phyloP scores from a whole-genome alignment of 2,329 filamentous ascomycete genomes.

The Gliomastix tumulicola region DNA sequence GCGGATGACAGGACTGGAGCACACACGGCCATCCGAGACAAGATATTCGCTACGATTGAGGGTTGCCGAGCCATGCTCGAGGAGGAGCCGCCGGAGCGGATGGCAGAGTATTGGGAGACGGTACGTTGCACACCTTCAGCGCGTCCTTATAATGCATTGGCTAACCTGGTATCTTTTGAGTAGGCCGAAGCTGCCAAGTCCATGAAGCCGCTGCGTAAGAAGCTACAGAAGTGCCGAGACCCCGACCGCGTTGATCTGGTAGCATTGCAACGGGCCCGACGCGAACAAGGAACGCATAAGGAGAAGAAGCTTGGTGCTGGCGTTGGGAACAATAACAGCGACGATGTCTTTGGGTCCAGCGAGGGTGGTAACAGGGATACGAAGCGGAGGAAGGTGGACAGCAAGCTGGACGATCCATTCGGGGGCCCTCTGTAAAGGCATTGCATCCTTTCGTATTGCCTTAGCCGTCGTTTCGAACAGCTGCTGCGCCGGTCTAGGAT shows the following conservation, averaged over 20 bases:
- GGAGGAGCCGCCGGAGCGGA: constrained; percentile 48
- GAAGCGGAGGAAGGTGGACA: constrained; percentile 38
- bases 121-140: too few species aligned
- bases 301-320: constrained; percentile 31
- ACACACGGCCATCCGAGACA: constrained; percentile 28
- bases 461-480: too few species aligned
- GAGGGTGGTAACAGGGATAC: constrained; percentile 25
- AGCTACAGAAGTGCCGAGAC: constrained; percentile 67
- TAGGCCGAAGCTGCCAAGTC: constrained; percentile 34
- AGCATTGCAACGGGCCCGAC: constrained; percentile 57
- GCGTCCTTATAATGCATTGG: too few species aligned
- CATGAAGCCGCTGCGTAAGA: constrained; percentile 55
- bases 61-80: constrained; percentile 47
- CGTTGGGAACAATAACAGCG: constrained; percentile 31
- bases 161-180: too few species aligned
- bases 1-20: constrained; percentile 11
- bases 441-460: too few species aligned
- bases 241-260: constrained; percentile 69
- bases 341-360: constrained; percentile 37
- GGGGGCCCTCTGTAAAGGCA: too few species aligned
- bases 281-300: constrained; percentile 40
- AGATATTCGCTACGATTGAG: constrained; percentile 40
- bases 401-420: constrained; percentile 38
- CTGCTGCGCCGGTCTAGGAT: too few species aligned
- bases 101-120: constrained; percentile 46